Evolutionary conservation across 1,284 basidiomycete genomes (phyloP), one percentile per base, ranked within the genome.

Genomic region (Cutaneotrichosporon curvatum): DNA sequence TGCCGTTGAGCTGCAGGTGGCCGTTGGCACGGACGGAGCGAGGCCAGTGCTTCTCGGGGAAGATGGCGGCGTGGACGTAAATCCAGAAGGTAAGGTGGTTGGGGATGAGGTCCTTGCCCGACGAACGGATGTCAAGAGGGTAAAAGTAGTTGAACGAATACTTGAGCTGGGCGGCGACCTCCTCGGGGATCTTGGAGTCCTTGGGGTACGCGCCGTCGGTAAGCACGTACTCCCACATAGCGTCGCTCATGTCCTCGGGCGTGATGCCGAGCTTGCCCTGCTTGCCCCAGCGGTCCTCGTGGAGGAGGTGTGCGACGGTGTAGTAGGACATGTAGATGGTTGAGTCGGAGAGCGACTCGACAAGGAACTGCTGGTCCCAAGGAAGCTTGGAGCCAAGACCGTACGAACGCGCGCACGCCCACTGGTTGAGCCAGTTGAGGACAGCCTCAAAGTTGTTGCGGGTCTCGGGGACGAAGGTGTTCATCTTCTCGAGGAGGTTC

Each of bases 321-420:
- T 98, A 98, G 75, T 96, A 99, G 28, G 86, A 80, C 92, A 96
- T 97, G 76, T 99, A 98, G 70, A 98, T 86, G 22, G 95, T 98
- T 12, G 94, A 97, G 73, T 99, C 95, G 58, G 87, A 92, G 65
- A 98, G 74, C 62, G 87, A 91, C 73, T 98, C 95, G 42, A 99
- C 91, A 62, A 98, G 78, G 80, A 94, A 97, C 47, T 89, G 83
- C 14, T 83, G 86, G 68, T 98, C 94, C 92, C 94, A 98, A 2
- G 95, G 95, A 51, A 99, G 77, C 68, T 87, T 87, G 12, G 94
- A 94, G 28, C 95, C 95, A 53, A 99, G 79, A 53, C 95, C 95
- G 71, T 94, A 98, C 18, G 88, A 90, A 45, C 95, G 80, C 16
- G 95, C 94, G 68, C 95, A 99, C 3, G 95, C 95, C 95, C 95